Evolutionary conservation across 495 filamentous ascomycete species (phyloP).

Genomic region (Evernia prunastri): DNA sequence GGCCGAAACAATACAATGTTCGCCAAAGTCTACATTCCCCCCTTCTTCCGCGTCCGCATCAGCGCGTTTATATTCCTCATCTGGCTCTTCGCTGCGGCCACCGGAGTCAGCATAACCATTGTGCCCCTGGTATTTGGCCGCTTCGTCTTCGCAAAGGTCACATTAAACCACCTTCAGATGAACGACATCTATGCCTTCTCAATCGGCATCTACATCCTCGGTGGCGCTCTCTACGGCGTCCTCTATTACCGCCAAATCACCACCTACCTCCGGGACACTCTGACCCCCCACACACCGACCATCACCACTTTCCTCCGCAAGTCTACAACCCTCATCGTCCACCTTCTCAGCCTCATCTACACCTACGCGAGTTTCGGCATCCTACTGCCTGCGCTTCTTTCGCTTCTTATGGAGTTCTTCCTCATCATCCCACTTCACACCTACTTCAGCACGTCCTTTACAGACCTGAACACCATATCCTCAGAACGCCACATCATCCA

Average conservation of each 20-base stretch:
- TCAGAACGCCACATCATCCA: slow-evolving; percentile 63
- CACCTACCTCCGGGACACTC: slow-evolving; percentile 16
- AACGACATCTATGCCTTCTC: slow-evolving; percentile 98
- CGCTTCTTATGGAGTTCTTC: slow-evolving; percentile 80
- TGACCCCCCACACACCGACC: slow-evolving; percentile 27
- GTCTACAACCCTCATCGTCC: slow-evolving; percentile 16
- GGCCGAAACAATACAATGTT: slow-evolving; percentile 59
- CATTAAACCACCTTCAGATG: slow-evolving; percentile 60
- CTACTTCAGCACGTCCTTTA: slow-evolving; percentile 44
- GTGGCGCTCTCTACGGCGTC: slow-evolving; percentile 52
- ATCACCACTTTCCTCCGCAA: slow-evolving; percentile 17
- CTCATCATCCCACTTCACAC: slow-evolving; percentile 84
- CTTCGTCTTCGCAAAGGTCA: slow-evolving; percentile 58
- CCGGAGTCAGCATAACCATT: slow-evolving; percentile 82
- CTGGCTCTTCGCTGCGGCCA: slow-evolving; percentile 90
- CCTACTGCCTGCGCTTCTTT: slow-evolving; percentile 75
- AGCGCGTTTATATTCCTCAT: slow-evolving; percentile 81
- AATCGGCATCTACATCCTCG: slow-evolving; percentile 73
- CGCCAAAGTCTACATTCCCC: slow-evolving; percentile 82
- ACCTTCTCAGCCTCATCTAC: slow-evolving; percentile 53
- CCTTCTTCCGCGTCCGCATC: slow-evolving; percentile 72
- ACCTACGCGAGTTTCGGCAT: slow-evolving; percentile 63
- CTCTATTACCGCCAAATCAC: slow-evolving; percentile 40
- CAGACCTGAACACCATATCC: slow-evolving; percentile 3
- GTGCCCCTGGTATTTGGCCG: slow-evolving; percentile 84